These are phyloP conservation scores for Bondarzewia mesenterica DNA, from an alignment of 1,284 basidiomycete genomes.

Conservation along the genomic window DNA sequence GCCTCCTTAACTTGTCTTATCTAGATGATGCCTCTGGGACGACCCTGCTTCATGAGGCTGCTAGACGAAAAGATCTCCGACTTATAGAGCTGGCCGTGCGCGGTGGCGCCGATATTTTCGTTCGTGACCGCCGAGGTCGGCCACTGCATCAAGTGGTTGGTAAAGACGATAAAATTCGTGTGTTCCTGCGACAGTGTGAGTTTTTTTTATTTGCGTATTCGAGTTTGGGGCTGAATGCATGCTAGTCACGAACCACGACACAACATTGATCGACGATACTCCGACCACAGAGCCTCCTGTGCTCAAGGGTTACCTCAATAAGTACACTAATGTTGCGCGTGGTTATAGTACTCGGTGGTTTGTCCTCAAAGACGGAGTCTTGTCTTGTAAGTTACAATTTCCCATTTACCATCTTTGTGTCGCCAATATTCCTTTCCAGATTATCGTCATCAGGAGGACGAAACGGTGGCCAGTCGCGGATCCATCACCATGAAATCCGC, in stretches of 20 bases:
- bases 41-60: conserved; percentile 85
- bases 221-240: no score
- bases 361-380: conserved; percentile 79
- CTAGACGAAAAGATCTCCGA: conserved; percentile 71
- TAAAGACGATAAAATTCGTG: conserved; percentile 77
- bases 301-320: conserved; percentile 78
- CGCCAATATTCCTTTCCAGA: conserved; percentile 34
- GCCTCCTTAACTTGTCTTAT: conserved; percentile 58
- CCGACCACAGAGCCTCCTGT: conserved; percentile 48
- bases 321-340: conserved; percentile 86
- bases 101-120: conserved; percentile 87
- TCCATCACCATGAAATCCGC: conserved; percentile 87
- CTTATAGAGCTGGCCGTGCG: conserved; percentile 81
- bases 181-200: conserved; percentile 80
- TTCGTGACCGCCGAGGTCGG: conserved; percentile 74
- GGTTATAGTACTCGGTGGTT: conserved; percentile 95
- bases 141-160: conserved; percentile 64
- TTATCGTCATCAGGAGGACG: conserved; percentile 90
- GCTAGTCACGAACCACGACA: conserved; percentile 76
- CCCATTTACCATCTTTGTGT: neutral
- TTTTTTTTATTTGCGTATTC: conserved; percentile 9
- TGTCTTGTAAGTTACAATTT: conserved; percentile 59
- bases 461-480: conserved; percentile 80
- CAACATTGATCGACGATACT: conserved; percentile 46
- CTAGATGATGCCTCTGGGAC: conserved; percentile 74